Evolutionary conservation across 75 land plant genomes (phyloP), one percentile per base, ranked within the genome.

Genomic region (Selaginella tamariscina): DNA sequence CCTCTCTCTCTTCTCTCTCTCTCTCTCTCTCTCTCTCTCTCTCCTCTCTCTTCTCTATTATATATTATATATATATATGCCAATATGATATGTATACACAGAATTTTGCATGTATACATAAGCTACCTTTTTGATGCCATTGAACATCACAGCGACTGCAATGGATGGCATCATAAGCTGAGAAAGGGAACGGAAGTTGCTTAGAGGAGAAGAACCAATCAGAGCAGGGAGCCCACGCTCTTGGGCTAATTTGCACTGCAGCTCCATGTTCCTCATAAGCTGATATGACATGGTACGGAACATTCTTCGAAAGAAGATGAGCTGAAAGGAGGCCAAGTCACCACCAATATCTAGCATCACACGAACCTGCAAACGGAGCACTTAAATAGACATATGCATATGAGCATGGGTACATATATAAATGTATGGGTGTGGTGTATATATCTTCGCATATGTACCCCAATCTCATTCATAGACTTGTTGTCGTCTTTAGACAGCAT

Each of bases 211-310:
- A 80, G 79, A 79, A 29, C 87, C 90, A 63, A 89, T 79, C 79
- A 89, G 77, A 32, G 89, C 89, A 22, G 93, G 89, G 31, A 89
- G 90, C 18, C 93, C 93, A 39, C 93, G 77, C 71, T 89, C 93
- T 60, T 83, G 85, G 77, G 87, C 80, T 24, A 89, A 64, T n/a
- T 39, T 89, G 92, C 67, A 88, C 86, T 75, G 81, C 86, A 60
- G 83, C 84, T 39, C 83, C 85, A 49, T 73, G 80, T 13, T 74
- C 70, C 68, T 88, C 92, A 74, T 83, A 84, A 5, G 72, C 64
- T 21, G 92, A 85, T 56, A 83, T 73, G 66, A 83, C 86, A 67
- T 83, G 69, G 0, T 86, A 77, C 56, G 77, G 67, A 27, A 83
- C 55, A 54, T 80, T 55, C 60, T 74, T 71, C 22, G 86, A 81